phyloP scores from a whole-genome alignment of 768 basidiomycete genomes.

The Tulasnella sp. region DNA sequence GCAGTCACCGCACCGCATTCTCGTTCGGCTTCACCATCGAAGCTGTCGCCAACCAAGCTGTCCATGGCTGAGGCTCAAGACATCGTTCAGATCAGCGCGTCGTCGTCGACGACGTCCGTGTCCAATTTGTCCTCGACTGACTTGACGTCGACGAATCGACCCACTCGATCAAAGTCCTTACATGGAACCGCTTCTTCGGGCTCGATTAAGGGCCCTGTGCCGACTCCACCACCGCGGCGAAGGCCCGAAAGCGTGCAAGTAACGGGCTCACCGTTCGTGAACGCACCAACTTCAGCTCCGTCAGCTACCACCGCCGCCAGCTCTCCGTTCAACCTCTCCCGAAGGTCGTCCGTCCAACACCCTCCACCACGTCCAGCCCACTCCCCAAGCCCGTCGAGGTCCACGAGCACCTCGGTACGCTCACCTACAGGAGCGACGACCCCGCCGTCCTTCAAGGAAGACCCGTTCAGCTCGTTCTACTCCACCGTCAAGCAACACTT shows the following conservation, averaged over 20 bases:
- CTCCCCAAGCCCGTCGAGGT: background rate
- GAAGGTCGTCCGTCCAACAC: constrained; percentile 9
- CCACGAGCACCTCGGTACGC: background rate
- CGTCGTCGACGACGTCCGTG: background rate
- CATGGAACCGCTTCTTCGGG: constrained; percentile 3
- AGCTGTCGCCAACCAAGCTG: constrained; percentile 11
- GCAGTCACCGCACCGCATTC: background rate
- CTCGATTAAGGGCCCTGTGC: constrained; percentile 7
- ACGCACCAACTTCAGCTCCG: background rate
- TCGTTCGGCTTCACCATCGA: constrained; percentile 8
- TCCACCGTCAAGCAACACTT: constrained; percentile 12
- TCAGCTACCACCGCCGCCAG: background rate
- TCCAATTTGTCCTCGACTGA: background rate
- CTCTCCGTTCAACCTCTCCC: constrained; percentile 10
- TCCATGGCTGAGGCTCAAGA: constrained; percentile 14
- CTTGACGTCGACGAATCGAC: background rate
- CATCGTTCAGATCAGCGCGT: background rate
- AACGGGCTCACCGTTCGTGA: background rate
- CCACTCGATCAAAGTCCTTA: constrained; percentile 18
- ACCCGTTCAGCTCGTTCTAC: constrained; percentile 21
- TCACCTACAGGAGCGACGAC: background rate
- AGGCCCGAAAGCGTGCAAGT: constrained; percentile 26
- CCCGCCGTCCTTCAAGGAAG: background rate
- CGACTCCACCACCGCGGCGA: constrained; percentile 23
- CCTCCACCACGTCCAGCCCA: background rate